Evolutionary conservation across 495 filamentous ascomycete genomes (phyloP).

Genomic region (Podospora pseudoanserina): DNA sequence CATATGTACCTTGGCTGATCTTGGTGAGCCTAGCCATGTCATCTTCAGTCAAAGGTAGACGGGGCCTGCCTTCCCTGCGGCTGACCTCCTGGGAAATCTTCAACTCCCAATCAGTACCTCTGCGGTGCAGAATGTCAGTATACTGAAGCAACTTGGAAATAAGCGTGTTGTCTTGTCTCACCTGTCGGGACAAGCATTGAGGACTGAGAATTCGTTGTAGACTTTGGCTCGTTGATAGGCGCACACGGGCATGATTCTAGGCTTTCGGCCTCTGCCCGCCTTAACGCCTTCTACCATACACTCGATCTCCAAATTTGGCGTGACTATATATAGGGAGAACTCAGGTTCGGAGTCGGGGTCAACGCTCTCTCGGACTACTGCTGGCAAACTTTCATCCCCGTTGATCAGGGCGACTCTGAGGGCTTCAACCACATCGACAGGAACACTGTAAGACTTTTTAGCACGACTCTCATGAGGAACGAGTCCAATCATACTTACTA

Average conservation of each 20-base stretch:
- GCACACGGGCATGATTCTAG: not conserved
- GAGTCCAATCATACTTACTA: not conserved
- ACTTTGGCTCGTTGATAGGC: conserved; percentile 15
- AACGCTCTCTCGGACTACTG: conserved; percentile 1
- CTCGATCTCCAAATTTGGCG: not conserved
- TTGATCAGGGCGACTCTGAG: not conserved
- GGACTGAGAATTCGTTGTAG: conserved; percentile 26
- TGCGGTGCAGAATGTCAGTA: not conserved
- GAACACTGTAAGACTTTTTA: conserved; percentile 3
- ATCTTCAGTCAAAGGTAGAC: not conserved
- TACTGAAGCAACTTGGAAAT: not conserved
- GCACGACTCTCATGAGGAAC: not conserved
- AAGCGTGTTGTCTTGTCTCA: conserved; percentile 19
- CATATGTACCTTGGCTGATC: not conserved
- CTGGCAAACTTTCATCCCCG: not conserved
- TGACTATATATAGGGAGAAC: not conserved
- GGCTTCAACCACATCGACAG: not conserved
- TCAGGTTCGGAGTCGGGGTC: not conserved
- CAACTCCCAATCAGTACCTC: conserved; percentile 23
- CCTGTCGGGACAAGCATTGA: conserved; percentile 41
- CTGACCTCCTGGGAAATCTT: conserved; percentile 7
- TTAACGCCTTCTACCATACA: not conserved
- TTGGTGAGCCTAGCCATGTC: not conserved
- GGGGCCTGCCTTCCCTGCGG: not conserved
- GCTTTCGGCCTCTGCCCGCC: not conserved